phyloP scores from a whole-genome alignment of 78 protist species.

The Chrysochromulina parva region DNA sequence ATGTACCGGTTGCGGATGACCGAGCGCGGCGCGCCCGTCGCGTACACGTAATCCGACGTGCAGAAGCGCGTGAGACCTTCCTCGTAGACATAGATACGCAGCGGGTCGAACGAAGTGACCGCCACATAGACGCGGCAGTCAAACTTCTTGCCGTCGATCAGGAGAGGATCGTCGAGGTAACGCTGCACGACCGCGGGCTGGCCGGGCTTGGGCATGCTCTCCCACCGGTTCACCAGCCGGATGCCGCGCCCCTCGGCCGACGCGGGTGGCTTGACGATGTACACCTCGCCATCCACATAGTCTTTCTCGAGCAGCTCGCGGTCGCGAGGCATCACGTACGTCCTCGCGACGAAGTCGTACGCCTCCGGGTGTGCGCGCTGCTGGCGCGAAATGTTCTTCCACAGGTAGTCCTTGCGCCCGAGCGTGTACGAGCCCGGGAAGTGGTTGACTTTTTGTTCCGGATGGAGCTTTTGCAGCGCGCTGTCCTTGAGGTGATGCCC shows the following conservation, averaged over 20 bases:
- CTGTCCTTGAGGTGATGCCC: not conserved
- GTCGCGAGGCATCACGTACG: constrained; percentile 30
- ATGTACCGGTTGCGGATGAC: not conserved
- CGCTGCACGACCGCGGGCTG: constrained; percentile 28
- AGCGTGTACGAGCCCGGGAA: constrained; percentile 51
- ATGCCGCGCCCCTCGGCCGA: constrained; percentile 53
- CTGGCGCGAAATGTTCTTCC: not conserved
- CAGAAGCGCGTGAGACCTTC: constrained; percentile 58
- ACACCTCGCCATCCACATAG: constrained; percentile 5
- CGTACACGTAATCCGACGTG: constrained; percentile 14
- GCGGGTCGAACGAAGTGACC: constrained; percentile 61
- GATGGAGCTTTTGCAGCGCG: not conserved
- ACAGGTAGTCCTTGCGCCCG: constrained; percentile 37
- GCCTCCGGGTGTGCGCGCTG: not conserved
- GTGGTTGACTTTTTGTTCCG: constrained; percentile 4
- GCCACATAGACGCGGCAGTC: constrained; percentile 64
- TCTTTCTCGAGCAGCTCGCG: constrained; percentile 29
- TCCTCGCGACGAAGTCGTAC: constrained; percentile 13
- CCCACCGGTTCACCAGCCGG: not conserved
- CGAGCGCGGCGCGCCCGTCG: no score
- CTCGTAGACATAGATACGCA: constrained; percentile 37
- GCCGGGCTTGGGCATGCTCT: not conserved
- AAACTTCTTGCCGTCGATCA: constrained; percentile 67
- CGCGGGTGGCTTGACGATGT: constrained; percentile 58
- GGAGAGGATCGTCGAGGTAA: constrained; percentile 57